phyloP scores from a whole-genome alignment of 441 rosid genomes.

The Erysimum pusillum region DNA sequence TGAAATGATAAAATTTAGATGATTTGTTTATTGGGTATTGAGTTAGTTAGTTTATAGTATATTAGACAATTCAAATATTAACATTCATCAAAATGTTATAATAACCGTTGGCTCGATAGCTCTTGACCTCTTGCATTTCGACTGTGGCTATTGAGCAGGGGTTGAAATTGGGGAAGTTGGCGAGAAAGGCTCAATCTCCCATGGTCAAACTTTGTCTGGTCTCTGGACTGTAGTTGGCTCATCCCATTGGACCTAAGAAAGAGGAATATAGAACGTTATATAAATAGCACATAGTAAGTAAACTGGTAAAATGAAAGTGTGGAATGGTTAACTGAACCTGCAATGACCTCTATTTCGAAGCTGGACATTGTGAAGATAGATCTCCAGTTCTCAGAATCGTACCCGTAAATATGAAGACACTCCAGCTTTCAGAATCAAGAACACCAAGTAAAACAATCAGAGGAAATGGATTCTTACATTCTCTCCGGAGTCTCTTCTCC shows the following conservation, averaged over 20 bases:
- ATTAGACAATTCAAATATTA: too few species aligned
- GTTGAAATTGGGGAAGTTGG: constrained; percentile 52
- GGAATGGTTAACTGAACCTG: constrained; percentile 58
- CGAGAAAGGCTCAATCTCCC: constrained; percentile 86
- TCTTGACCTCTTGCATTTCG: constrained; percentile 78
- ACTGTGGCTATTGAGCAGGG: constrained; percentile 55
- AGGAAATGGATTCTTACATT: constrained; percentile 55
- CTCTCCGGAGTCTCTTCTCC: constrained; percentile 96
- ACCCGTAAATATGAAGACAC: constrained; percentile 73
- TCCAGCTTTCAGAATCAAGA: constrained; percentile 20
- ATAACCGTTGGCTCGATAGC: constrained; percentile 51
- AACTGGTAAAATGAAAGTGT: not conserved
- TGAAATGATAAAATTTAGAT: too few species aligned
- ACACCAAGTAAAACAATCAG: not conserved
- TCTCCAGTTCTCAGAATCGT: constrained; percentile 88
- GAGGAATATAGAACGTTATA: not conserved
- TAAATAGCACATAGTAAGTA: not conserved
- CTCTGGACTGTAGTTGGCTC: constrained; percentile 78
- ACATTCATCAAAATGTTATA: constrained; percentile 26
- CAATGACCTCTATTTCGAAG: constrained; percentile 87
- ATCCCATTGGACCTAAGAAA: constrained; percentile 69
- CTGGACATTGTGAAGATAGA: constrained; percentile 73
- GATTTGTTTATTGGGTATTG: too few species aligned
- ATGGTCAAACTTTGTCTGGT: constrained; percentile 93
- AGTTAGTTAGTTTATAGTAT: too few species aligned